Conservation (phyloP, 1,284 basidiomycete species). For the Cryptococcus wingfieldii region DNA sequence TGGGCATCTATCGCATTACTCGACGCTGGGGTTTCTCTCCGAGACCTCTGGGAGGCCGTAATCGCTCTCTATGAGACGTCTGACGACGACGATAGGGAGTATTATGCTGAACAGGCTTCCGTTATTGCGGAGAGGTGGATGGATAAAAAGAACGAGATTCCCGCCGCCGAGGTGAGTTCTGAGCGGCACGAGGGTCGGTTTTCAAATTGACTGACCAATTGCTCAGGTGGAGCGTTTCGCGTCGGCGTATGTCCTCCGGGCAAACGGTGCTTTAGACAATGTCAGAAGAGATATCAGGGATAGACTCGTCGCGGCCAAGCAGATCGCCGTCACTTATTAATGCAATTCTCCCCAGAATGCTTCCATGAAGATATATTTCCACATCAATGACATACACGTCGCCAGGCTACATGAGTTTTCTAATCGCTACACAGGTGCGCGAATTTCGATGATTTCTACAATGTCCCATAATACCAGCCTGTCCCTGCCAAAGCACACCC, state of each 20-base stretch:
- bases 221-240: slow-evolving; percentile 38
- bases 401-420: not conserved
- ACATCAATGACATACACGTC: not conserved
- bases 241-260: slow-evolving; percentile 33
- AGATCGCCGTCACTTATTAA: slow-evolving; percentile 29
- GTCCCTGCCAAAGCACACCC: slow-evolving; percentile 26
- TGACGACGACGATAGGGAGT: slow-evolving; percentile 34
- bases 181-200: not conserved
- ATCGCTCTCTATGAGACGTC: slow-evolving; percentile 31
- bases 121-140: slow-evolving; percentile 26
- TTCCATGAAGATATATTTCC: not conserved
- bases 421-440: not conserved
- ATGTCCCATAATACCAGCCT: slow-evolving; percentile 27
- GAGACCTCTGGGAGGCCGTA: slow-evolving; percentile 39
- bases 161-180: slow-evolving; percentile 34
- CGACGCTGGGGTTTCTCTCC: slow-evolving; percentile 34
- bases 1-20: slow-evolving; percentile 36
- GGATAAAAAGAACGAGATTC: slow-evolving; percentile 27
- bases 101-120: slow-evolving; percentile 42
- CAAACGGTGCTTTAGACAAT: slow-evolving; percentile 19
- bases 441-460: not conserved
- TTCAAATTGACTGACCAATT: not conserved
- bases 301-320: slow-evolving; percentile 31
- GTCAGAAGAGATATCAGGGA: slow-evolving; percentile 26
- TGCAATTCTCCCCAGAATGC: not conserved